Conservation (phyloP, 2,329 filamentous ascomycete species). For the Aspergillus fijiensis region DNA sequence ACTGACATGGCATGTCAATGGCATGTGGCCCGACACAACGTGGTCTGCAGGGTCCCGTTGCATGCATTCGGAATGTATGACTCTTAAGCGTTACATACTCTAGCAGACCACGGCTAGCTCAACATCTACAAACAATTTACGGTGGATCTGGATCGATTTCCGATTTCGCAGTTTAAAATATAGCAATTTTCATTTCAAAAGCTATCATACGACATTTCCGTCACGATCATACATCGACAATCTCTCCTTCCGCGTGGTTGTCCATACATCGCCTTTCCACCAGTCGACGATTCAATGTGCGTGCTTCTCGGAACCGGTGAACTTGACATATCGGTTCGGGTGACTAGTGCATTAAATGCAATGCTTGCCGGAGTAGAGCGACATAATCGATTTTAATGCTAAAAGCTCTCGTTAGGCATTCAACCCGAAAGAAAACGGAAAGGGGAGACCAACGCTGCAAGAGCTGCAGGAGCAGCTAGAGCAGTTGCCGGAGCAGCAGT, state of each 20-base stretch:
- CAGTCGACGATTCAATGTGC: neutral
- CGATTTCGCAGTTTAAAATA: neutral
- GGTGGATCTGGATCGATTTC: no score
- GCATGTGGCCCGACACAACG: neutral
- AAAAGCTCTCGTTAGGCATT: neutral
- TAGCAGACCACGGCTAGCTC: no score
- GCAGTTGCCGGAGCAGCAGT: conserved; percentile 14
- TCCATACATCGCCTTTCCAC: neutral
- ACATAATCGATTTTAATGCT: neutral
- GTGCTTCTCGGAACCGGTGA: neutral
- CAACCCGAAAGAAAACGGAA: no score
- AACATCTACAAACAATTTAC: no score
- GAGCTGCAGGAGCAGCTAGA: conserved; percentile 12
- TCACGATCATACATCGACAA: neutral
- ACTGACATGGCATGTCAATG: neutral
- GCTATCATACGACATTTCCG: neutral
- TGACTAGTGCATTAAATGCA: neutral
- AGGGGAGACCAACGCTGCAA: conserved; percentile 9
- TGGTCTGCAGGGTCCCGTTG: neutral
- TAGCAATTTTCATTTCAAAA: neutral
- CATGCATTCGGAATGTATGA: neutral
- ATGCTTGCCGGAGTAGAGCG: neutral
- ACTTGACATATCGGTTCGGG: neutral
- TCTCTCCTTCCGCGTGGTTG: neutral
- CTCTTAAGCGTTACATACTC: neutral